These are phyloP conservation scores for Brassica cretica DNA, from an alignment of 345 rosid genomes.

Conservation along the genomic window DNA sequence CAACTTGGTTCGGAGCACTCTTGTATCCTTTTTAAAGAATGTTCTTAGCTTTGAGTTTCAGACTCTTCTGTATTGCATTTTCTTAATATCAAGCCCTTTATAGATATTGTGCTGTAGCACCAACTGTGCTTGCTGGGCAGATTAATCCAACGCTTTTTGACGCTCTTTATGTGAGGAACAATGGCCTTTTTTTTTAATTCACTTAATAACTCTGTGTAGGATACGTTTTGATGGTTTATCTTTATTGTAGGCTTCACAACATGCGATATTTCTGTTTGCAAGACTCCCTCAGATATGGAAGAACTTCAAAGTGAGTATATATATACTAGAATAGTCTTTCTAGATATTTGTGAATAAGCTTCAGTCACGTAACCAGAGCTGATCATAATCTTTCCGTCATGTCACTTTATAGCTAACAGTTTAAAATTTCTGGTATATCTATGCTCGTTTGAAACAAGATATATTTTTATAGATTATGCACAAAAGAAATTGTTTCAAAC, in stretches of 20 bases:
- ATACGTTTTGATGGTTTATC: not conserved
- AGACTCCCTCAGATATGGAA: constrained; percentile 94
- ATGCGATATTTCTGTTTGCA: constrained; percentile 87
- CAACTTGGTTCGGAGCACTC: constrained; percentile 60
- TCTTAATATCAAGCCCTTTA: constrained; percentile 40
- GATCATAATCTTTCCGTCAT: not conserved
- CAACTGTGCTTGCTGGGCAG: constrained; percentile 78
- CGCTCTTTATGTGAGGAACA: constrained; percentile 83
- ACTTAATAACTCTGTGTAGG: not conserved
- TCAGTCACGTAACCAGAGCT: not conserved
- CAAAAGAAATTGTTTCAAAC: not conserved
- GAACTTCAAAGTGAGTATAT: constrained; percentile 68
- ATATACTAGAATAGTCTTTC: not conserved
- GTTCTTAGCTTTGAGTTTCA: constrained; percentile 3
- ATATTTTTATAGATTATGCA: not conserved
- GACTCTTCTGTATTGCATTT: constrained; percentile 10
- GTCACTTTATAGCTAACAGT: not conserved
- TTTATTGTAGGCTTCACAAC: constrained; percentile 82
- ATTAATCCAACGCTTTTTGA: constrained; percentile 83
- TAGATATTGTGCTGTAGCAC: constrained; percentile 86
- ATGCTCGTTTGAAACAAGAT: not conserved
- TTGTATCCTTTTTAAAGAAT: constrained; percentile 53
- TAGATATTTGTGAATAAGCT: not conserved
- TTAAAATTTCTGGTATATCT: not conserved
- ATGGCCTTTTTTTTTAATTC: not conserved